These are phyloP conservation scores for Echeveria elegans DNA, from an alignment of 164 flowering plant species.

Conservation along the genomic window DNA sequence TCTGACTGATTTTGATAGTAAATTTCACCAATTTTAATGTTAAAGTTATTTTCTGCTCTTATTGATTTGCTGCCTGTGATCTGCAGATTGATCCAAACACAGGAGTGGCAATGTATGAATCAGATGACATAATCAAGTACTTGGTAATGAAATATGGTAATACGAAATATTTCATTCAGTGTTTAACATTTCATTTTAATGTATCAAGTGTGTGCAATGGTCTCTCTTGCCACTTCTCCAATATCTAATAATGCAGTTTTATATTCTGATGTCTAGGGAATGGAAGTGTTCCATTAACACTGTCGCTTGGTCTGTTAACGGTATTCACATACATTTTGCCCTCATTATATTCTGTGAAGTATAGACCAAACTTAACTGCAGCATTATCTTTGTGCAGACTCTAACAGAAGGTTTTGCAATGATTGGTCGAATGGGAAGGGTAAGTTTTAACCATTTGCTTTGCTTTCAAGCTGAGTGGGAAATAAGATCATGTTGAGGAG, in stretches of 20 bases:
- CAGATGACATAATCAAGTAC: conserved; percentile 91
- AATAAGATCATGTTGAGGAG: background rate
- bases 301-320: conserved; percentile 87
- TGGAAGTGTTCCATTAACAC: conserved; percentile 65
- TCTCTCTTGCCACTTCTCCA: background rate
- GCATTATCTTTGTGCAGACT: conserved; percentile 43
- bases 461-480: background rate
- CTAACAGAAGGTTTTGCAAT: conserved; percentile 84
- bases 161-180: background rate
- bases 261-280: conserved; percentile 43
- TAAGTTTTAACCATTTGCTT: conserved; percentile 15
- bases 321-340: conserved; percentile 26
- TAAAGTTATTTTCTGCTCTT: background rate
- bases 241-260: background rate
- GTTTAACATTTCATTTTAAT: background rate
- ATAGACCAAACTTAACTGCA: background rate
- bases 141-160: conserved; percentile 80
- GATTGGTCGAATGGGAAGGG: conserved; percentile 94
- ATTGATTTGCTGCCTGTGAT: conserved; percentile 2
- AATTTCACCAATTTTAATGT: background rate
- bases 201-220: background rate
- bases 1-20: background rate
- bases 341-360: background rate
- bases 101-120: conserved; percentile 93
- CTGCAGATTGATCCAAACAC: conserved; percentile 97